A percentile compares a stretch with the other conserved stretches of the same genome.
Evolutionary conservation across 208 protist species (phyloP).

Genomic region (Wallacemonas sp.): DNA sequence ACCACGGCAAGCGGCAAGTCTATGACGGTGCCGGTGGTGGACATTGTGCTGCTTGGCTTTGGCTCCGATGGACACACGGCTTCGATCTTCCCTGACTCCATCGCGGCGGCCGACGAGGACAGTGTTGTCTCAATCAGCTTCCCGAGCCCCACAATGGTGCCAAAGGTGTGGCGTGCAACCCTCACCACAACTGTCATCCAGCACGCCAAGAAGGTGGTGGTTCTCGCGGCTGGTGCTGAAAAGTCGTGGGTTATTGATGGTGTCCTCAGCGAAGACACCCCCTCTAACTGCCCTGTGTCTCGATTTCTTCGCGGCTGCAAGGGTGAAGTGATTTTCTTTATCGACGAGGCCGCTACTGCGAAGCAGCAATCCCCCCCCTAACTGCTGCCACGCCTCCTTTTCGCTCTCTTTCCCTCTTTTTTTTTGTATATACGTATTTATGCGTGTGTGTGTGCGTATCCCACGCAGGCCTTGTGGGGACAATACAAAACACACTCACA

Average conservation of each 20-base stretch:
- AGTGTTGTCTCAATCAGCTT: constrained; percentile 52
- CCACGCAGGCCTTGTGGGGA: too few relatives aligned
- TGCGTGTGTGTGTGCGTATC: too few relatives aligned
- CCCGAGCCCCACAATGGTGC: constrained; percentile 72
- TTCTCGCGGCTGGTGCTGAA: constrained; percentile 61
- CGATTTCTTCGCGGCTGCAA: constrained; percentile 71
- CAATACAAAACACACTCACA: too few relatives aligned
- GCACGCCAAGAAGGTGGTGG: constrained; percentile 64
- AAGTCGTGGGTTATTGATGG: constrained; percentile 77
- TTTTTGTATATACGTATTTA: too few relatives aligned
- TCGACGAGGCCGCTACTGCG: constrained; percentile 37
- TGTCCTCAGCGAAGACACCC: constrained; percentile 29
- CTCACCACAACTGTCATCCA: constrained; percentile 64
- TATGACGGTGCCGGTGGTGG: constrained; percentile 41
- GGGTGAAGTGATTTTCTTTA: constrained; percentile 57
- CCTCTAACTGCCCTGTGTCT: constrained; percentile 35
- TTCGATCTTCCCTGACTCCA: constrained; percentile 76
- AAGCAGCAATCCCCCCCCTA: too few relatives aligned
- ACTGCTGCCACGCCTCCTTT: too few relatives aligned
- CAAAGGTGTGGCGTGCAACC: constrained; percentile 81
- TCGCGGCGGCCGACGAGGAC: constrained; percentile 38
- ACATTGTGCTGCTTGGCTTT: constrained; percentile 81
- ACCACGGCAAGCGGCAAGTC: constrained; percentile 13
- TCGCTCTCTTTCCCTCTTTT: too few relatives aligned
- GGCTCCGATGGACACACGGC: constrained; percentile 83